Percentiles rank a stretch among this genome's conserved stretches.
Conservation (phyloP, 768 basidiomycete species). For the Kwoniella europaea region DNA sequence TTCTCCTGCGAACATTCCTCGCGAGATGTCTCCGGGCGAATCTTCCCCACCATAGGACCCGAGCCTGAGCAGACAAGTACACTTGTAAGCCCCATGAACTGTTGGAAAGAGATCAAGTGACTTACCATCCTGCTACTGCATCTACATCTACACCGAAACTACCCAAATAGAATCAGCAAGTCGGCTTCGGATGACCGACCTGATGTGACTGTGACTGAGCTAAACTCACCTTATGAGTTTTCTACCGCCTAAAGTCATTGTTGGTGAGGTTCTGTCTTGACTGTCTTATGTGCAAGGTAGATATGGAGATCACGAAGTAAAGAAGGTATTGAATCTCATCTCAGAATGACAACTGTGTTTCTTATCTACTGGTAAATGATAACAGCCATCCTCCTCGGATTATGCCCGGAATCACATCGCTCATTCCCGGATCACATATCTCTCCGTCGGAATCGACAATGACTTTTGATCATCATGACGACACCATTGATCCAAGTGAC, state of each 20-base stretch:
- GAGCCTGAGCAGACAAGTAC: constrained; percentile 62
- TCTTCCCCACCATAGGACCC: constrained; percentile 79
- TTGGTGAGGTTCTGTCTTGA: background rate
- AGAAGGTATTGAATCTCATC: background rate
- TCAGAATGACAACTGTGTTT: background rate
- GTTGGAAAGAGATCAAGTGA: background rate
- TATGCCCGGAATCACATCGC: background rate
- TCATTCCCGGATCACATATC: background rate
- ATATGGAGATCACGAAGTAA: background rate
- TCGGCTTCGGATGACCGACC: background rate
- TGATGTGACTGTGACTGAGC: background rate
- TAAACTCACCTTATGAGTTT: constrained; percentile 20
- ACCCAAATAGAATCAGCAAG: background rate
- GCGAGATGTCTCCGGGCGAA: constrained; percentile 71
- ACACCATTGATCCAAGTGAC: background rate
- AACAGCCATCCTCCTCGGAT: background rate
- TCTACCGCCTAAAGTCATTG: constrained; percentile 23
- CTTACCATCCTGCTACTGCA: constrained; percentile 74
- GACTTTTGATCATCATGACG: constrained; percentile 1
- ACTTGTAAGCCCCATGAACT: background rate
- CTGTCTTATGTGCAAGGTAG: background rate
- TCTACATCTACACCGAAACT: constrained; percentile 71
- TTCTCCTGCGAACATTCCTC: constrained; percentile 76
- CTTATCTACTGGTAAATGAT: background rate
- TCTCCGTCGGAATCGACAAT: background rate